Conservation (phyloP, 345 rosid genomes). For the Euphorbia lathyris region DNA sequence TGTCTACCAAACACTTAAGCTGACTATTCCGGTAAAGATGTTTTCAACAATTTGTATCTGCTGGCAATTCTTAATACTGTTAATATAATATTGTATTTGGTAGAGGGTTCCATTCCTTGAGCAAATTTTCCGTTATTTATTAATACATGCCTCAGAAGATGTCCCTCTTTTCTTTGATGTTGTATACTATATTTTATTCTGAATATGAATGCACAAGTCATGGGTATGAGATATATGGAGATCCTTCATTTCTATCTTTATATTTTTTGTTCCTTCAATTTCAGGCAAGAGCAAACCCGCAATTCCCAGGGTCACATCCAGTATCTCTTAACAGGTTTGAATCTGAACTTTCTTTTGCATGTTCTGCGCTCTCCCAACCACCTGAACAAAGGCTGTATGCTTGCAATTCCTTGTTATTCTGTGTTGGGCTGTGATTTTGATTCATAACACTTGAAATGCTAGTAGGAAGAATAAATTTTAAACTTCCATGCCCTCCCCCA, state of each 20-base stretch:
- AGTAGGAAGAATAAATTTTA: not conserved
- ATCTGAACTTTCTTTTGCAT: conserved; percentile 8
- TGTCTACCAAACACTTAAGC: conserved; percentile 67
- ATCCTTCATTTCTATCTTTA: conserved; percentile 3
- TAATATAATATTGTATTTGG: not conserved
- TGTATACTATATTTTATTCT: not conserved
- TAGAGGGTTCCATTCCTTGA: not conserved
- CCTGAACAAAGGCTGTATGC: not conserved
- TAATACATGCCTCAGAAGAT: not conserved
- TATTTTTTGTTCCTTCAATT: conserved; percentile 19
- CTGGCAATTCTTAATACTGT: not conserved
- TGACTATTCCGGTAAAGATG: conserved; percentile 54
- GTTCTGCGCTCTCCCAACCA: not conserved
- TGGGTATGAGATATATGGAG: not conserved
- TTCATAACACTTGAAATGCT: not conserved
- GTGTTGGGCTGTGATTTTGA: not conserved
- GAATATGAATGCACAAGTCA: not conserved
- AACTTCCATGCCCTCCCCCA: not conserved
- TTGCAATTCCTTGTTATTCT: not conserved
- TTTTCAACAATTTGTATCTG: conserved; percentile 8
- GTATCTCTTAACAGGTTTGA: conserved; percentile 75
- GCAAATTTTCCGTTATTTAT: not conserved
- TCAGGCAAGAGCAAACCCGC: conserved; percentile 64
- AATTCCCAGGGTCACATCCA: conserved; percentile 86
- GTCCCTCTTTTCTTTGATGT: not conserved